Percentiles rank a stretch among this genome's conserved stretches.
phyloP scores from a whole-genome alignment of 176 grass and related monocot species.

The Bolboschoenus planiculmis region DNA sequence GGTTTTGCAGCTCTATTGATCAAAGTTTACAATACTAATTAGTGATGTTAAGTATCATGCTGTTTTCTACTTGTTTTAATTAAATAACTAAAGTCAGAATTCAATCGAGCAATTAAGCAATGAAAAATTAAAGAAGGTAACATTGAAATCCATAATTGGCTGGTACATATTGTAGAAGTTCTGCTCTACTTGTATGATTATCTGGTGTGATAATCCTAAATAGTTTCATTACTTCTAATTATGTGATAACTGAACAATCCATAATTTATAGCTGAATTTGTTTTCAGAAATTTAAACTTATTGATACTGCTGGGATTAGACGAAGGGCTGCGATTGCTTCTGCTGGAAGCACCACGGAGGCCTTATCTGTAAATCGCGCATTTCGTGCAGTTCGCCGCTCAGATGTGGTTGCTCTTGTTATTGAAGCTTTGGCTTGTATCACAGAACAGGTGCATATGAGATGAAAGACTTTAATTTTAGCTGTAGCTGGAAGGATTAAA shows the following conservation, averaged over 20 bases:
- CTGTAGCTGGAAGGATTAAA: neutral
- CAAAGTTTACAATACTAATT: neutral
- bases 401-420: slow-evolving; percentile 88
- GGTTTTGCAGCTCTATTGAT: neutral
- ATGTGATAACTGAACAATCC: neutral
- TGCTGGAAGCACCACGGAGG: slow-evolving; percentile 83
- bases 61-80: neutral
- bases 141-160: neutral
- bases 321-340: slow-evolving; percentile 75
- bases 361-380: slow-evolving; percentile 87
- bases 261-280: slow-evolving; percentile 13
- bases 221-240: neutral
- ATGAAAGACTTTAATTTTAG: slow-evolving; percentile 22
- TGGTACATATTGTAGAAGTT: neutral
- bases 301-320: slow-evolving; percentile 92
- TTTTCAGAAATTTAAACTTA: slow-evolving; percentile 87
- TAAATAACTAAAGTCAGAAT: neutral
- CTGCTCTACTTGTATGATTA: neutral
- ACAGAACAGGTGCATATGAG: slow-evolving; percentile 63
- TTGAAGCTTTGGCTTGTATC: slow-evolving; percentile 82
- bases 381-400: slow-evolving; percentile 76
- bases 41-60: neutral
- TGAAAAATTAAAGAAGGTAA: neutral
- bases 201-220: neutral
- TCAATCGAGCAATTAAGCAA: neutral